phyloP scores from a whole-genome alignment of 306 rosid genomes.

The Dryas drummondii region DNA sequence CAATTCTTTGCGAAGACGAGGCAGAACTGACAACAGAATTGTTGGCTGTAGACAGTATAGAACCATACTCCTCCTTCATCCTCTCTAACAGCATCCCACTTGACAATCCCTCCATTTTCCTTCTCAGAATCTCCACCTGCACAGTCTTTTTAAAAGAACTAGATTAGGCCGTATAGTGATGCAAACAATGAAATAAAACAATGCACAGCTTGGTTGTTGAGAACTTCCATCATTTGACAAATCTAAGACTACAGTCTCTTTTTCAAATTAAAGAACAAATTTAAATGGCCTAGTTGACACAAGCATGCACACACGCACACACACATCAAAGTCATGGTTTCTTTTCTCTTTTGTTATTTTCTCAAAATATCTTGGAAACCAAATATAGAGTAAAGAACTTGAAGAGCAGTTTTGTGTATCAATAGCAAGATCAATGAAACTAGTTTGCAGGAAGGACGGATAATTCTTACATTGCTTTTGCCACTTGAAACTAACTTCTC shows the following conservation, averaged over 20 bases:
- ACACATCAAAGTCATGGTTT: no score
- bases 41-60: slow-evolving; percentile 61
- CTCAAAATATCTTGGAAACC: no score
- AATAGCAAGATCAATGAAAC: background rate
- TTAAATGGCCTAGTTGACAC: background rate
- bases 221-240: background rate
- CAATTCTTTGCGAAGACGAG: slow-evolving; percentile 59
- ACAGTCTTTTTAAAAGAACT: background rate
- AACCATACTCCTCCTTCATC: slow-evolving; percentile 91
- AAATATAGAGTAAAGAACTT: background rate
- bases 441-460: background rate
- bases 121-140: slow-evolving; percentile 81
- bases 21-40: slow-evolving; percentile 54
- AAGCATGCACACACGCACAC: no score
- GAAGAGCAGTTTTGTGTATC: background rate
- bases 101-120: slow-evolving; percentile 89
- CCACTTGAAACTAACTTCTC: slow-evolving; percentile 55
- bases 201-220: background rate
- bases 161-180: background rate
- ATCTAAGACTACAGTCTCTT: background rate
- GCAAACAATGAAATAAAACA: background rate
- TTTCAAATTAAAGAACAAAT: background rate
- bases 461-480: slow-evolving; percentile 57
- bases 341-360: no score
- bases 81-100: slow-evolving; percentile 70